Evolutionary conservation across 179 eudicot genomes (phyloP).

Genomic region (Kewa caespitosa): DNA sequence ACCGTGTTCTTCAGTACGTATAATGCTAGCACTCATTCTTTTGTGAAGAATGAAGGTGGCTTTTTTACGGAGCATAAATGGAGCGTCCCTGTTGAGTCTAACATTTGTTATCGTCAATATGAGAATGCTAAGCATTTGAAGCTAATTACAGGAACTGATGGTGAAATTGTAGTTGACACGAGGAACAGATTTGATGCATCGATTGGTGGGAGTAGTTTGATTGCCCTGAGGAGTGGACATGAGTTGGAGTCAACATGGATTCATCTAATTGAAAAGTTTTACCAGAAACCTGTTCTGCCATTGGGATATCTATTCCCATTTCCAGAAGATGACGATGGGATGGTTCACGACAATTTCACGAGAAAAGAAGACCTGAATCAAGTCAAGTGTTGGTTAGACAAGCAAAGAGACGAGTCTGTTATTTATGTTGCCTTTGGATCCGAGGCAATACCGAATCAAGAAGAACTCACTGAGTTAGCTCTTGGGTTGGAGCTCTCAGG

Average conservation of each 20-base stretch:
- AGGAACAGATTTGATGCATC: conserved; percentile 28
- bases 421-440: conserved; percentile 48
- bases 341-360: neutral
- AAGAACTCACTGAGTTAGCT: conserved; percentile 41
- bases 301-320: conserved; percentile 38
- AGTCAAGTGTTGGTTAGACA: conserved; percentile 35
- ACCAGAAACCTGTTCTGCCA: conserved; percentile 30
- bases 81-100: conserved; percentile 34
- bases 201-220: conserved; percentile 31
- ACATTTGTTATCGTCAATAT: conserved; percentile 27
- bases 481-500: conserved; percentile 42
- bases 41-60: conserved; percentile 21
- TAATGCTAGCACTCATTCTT: conserved; percentile 21
- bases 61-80: conserved; percentile 19
- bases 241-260: conserved; percentile 43
- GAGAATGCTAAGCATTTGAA: conserved; percentile 32
- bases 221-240: conserved; percentile 28
- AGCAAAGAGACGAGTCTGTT: conserved; percentile 35
- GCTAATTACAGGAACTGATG: conserved; percentile 21
- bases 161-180: conserved; percentile 13
- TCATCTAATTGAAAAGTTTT: conserved; percentile 32
- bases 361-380: too few relatives aligned
- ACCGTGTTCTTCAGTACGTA: conserved; percentile 24
- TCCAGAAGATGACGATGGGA: neutral
- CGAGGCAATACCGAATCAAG: conserved; percentile 35